Evolutionary conservation across 148 eudicot genomes (phyloP).

Genomic region (Rhododendron simsii): DNA sequence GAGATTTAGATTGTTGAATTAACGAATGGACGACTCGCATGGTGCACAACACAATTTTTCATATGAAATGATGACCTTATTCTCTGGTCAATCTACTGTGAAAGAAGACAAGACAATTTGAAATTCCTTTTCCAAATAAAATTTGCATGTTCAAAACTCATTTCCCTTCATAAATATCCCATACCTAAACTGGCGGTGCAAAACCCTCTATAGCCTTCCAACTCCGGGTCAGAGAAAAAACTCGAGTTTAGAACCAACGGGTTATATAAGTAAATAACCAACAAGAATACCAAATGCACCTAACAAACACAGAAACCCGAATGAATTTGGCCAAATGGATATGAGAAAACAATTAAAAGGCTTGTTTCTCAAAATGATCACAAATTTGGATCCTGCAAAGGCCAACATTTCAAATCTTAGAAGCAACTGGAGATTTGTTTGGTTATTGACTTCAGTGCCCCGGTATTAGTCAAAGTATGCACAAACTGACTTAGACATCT

Average conservation of each 20-base stretch:
- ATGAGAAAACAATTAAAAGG: no score
- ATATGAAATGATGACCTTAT: not conserved
- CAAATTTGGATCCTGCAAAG: not conserved
- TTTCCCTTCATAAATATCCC: not conserved
- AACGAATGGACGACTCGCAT: no score
- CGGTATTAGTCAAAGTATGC: not conserved
- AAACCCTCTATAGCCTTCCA: no score
- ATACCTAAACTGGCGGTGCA: no score
- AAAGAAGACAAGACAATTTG: not conserved
- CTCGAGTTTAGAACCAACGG: no score
- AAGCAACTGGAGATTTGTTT: not conserved
- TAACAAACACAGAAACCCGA: no score
- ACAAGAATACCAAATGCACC: not conserved
- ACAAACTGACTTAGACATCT: not conserved
- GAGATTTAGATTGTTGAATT: no score
- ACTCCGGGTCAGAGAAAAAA: no score
- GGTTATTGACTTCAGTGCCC: no score
- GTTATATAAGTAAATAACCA: not conserved
- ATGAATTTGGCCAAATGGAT: no score
- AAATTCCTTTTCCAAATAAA: not conserved
- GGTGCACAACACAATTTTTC: no score
- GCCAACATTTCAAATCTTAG: not conserved
- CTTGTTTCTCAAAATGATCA: not conserved
- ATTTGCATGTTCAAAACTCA: not conserved
- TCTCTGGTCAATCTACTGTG: not conserved